Conservation (phyloP, 495 filamentous ascomycete species). For the Stereocaulon alpinum region DNA sequence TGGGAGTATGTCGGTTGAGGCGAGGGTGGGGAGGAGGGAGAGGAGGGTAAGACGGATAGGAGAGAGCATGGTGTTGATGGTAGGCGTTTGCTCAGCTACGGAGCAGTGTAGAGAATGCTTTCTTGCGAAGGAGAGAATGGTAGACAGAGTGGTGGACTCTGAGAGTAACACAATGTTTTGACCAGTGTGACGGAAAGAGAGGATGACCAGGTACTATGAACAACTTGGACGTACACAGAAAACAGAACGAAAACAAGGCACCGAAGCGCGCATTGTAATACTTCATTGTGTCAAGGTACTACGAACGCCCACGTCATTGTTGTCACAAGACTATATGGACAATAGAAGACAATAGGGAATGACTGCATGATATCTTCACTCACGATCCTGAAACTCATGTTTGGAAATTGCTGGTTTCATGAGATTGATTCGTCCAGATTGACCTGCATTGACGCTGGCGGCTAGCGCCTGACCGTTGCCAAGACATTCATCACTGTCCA, state of each 20-base stretch:
- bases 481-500: neutral
- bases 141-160: too few species aligned
- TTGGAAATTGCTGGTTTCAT: conserved; percentile 3
- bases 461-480: conserved; percentile 2
- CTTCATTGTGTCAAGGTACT: neutral
- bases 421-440: conserved; percentile 4
- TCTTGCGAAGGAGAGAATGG: neutral
- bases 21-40: neutral
- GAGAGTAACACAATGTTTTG: too few species aligned
- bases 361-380: neutral
- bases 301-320: neutral
- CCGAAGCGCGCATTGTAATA: too few species aligned
- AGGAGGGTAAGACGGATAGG: neutral
- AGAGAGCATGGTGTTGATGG: neutral
- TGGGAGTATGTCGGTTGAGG: too few species aligned
- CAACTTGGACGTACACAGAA: neutral
- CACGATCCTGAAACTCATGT: neutral
- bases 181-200: too few species aligned
- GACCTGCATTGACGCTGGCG: neutral
- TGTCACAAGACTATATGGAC: neutral
- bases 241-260: too few species aligned
- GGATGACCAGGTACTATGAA: too few species aligned
- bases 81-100: neutral
- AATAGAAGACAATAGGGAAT: neutral
- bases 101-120: neutral